Evolutionary conservation across 108 stramenopile genomes (phyloP), one percentile per base, ranked within the genome.

Genomic region (Aureococcus anophagefferens): DNA sequence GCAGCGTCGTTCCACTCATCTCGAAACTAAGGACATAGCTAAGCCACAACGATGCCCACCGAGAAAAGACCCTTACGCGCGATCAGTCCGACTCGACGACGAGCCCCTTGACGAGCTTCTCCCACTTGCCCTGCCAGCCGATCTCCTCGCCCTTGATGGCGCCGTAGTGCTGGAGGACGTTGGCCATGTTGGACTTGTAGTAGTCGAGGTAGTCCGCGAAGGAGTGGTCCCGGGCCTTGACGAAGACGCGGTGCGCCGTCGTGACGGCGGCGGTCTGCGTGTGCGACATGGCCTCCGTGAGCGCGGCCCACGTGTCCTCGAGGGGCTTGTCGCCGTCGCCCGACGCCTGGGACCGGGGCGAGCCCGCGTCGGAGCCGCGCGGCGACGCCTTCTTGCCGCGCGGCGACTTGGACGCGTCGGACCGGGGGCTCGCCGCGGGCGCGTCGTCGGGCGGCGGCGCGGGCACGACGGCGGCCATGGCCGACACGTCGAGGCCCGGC

Each of bases 231-330:
- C 70, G 36, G 1, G 78, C 46, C 33, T 67, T 72, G 44, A 79
- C 78, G 13, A 64, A 36, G 21, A 46, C 72, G 33, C 78, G 35
- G 33, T 79, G 78, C 5, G 72, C 68, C 9, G 78, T 79, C 15
- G 78, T 79, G 31, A 79, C 76, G 72, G 35, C 73, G 14, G 75
- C 37, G 29, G 72, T 63, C 30, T 29, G 40, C 72, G 72, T 72
- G 0, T 73, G 14, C 21, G 65, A 16, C 71, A n/a, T 70, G 31
- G 64, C 31, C 35, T 67, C 59, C 35, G 36, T 13, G 72, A 33
- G 36, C 69, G 16, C 35, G 36, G 36, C 32, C 71, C 17, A 31
- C 31, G 28, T 5, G 40, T 13, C 40, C 40, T 44, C 40, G 9
- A 59, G 51, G 17, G 17, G 7, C 21, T 59, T 11, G 7, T 59